Evolutionary conservation across 1,284 basidiomycete species (phyloP).

Genomic region (Cutaneotrichosporon arboriforme): DNA sequence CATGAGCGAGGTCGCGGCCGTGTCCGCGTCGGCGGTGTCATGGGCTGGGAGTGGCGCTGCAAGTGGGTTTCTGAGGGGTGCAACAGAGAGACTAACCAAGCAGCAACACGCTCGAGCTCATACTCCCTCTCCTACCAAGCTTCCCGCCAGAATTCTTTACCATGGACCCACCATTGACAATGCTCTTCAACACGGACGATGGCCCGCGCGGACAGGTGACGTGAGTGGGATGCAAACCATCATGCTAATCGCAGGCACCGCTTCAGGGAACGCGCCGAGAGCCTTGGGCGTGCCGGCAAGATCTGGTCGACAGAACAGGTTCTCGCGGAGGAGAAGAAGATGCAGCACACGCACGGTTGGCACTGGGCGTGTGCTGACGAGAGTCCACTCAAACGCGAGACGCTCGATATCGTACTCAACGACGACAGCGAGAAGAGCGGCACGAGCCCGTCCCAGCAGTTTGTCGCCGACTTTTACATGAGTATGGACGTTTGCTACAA

Average conservation of each 20-base stretch:
- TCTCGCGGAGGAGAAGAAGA: slow-evolving; percentile 26
- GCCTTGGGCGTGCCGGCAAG: slow-evolving; percentile 24
- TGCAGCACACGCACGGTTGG: slow-evolving; percentile 38
- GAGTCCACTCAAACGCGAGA: slow-evolving; percentile 25
- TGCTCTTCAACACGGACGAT: slow-evolving; percentile 34
- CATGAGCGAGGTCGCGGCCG: slow-evolving; percentile 27
- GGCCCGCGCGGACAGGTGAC: slow-evolving; percentile 31
- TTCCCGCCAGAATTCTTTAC: slow-evolving; percentile 32
- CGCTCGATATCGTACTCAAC: slow-evolving; percentile 31
- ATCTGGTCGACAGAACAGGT: slow-evolving; percentile 30
- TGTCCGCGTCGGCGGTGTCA: slow-evolving; percentile 24
- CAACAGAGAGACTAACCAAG: neutral
- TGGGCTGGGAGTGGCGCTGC: slow-evolving; percentile 32
- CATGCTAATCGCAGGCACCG: slow-evolving; percentile 5
- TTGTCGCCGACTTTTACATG: slow-evolving; percentile 36
- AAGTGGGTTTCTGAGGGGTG: slow-evolving; percentile 24
- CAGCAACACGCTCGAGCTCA: slow-evolving; percentile 35
- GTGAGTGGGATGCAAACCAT: slow-evolving; percentile 8
- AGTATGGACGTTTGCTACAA: slow-evolving; percentile 38
- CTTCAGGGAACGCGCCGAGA: slow-evolving; percentile 28
- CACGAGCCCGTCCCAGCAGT: slow-evolving; percentile 18
- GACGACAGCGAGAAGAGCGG: slow-evolving; percentile 14
- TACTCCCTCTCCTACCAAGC: slow-evolving; percentile 32
- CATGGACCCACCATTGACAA: slow-evolving; percentile 27
- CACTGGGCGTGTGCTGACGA: slow-evolving; percentile 36